Evolutionary conservation across 202 grass and related monocot species (phyloP), one percentile per base, ranked within the genome.

Genomic region (Zizania palustris): DNA sequence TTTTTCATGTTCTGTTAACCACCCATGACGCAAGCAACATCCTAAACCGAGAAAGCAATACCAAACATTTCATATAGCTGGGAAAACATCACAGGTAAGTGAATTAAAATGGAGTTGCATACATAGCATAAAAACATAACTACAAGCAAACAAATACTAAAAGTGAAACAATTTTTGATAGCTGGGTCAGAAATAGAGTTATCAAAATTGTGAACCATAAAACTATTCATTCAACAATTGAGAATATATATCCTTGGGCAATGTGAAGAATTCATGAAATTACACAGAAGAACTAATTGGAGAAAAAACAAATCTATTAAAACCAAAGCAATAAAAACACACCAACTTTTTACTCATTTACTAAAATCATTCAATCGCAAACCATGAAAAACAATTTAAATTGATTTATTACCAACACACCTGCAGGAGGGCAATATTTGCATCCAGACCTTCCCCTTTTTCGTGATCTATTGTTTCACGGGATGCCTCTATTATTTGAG

Each of bases 381-480:
- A 16, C 13, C 42, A 56, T 59, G 16, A 83, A 69, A 16, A 66
- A 65, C n/a, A 80, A 65, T 55, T 60, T 33, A 69, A 75, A 57
- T 22, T 68, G 48, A 55, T 63, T 67, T 49, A 73, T 74, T 21
- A 60, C 39, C 55, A 42, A 67, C 45, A 65, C 54, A 97, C 93
- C 90, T 89, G 84, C 85, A 90, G 87, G 33, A 97, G 67, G 65
- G 86, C 82, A 66, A 97, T 38, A 81, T 97, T 97, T 87, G 85
- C 87, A 74, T 91, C 83, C 43, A 97, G 63, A 45, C 87, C 87
- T 80, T 93, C 89, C 72, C 90, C 80, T 85, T 90, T 97, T 74
- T 91, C 80, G 80, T 93, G 77, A 83, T 97, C 77, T 5, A 90
- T 51, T 9, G 93, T 89, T 54, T 90, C 93, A 71, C 83, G 84